Conservation (phyloP, 805 yeast species). For the Candida jianshihensis region DNA sequence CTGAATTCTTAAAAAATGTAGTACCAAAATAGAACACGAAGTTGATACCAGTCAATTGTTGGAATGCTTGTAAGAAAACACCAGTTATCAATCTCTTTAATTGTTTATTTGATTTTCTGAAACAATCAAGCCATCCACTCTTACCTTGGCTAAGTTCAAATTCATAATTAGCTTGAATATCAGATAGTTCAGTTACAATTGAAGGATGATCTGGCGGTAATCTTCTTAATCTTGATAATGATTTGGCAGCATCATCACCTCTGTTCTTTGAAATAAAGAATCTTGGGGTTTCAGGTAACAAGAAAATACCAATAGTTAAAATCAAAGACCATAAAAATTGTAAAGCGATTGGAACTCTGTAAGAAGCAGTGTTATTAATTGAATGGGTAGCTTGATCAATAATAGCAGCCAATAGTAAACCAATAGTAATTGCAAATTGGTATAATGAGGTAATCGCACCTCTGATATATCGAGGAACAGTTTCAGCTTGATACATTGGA, state of each 20-base stretch:
- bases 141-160: constrained; percentile 31
- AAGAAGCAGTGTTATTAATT: constrained; percentile 47
- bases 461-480: constrained; percentile 71
- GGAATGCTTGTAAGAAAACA: constrained; percentile 40
- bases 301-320: constrained; percentile 53
- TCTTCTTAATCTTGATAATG: constrained; percentile 50
- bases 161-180: constrained; percentile 42
- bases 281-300: constrained; percentile 75
- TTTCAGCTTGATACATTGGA: constrained; percentile 74
- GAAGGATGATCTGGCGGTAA: constrained; percentile 37
- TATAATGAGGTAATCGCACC: constrained; percentile 73
- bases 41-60: constrained; percentile 68
- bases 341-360: constrained; percentile 67
- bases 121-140: constrained; percentile 27
- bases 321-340: constrained; percentile 67
- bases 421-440: constrained; percentile 70
- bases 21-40: constrained; percentile 68
- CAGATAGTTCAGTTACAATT: constrained; percentile 37
- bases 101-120: constrained; percentile 31
- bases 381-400: constrained; percentile 62
- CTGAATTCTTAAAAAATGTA: constrained; percentile 46
- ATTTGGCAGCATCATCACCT: constrained; percentile 47
- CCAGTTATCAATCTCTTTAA: constrained; percentile 38
- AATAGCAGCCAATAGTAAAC: constrained; percentile 62
- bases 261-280: constrained; percentile 52